phyloP scores from a whole-genome alignment of 805 yeast species.

The Torulaspora indica region DNA sequence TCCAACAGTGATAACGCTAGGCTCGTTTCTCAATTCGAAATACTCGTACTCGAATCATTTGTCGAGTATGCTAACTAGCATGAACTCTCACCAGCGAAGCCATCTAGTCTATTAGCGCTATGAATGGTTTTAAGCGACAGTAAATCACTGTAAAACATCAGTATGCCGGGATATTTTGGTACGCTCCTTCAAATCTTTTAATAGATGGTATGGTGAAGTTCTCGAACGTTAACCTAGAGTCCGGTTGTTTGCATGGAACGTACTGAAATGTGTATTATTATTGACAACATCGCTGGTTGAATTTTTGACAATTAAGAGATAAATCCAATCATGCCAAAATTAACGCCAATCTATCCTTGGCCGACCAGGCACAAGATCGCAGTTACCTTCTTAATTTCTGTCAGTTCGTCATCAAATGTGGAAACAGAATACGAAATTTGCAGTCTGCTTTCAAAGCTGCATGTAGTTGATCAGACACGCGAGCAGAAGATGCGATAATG shows the following conservation, averaged over 20 bases:
- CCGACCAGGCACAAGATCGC: slow-evolving; percentile 57
- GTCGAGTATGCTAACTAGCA: slow-evolving; percentile 55
- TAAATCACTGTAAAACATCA: slow-evolving; percentile 45
- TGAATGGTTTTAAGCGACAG: too few relatives aligned
- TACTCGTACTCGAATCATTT: slow-evolving; percentile 18
- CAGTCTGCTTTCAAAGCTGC: slow-evolving; percentile 14
- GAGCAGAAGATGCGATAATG: too few relatives aligned
- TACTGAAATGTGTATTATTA: slow-evolving; percentile 60
- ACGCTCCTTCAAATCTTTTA: slow-evolving; percentile 28
- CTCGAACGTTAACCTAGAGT: slow-evolving; percentile 53
- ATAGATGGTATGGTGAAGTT: slow-evolving; percentile 53
- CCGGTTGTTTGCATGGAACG: slow-evolving; percentile 68
- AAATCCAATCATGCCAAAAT: slow-evolving; percentile 65
- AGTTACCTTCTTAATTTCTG: slow-evolving; percentile 40
- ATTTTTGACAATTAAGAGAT: slow-evolving; percentile 48
- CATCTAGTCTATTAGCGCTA: slow-evolving; percentile 24
- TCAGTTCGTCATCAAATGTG: slow-evolving; percentile 12
- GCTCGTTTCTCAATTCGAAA: too few relatives aligned
- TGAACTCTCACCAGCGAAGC: slow-evolving; percentile 64
- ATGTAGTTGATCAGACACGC: too few relatives aligned
- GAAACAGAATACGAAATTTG: slow-evolving; percentile 13
- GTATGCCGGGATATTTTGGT: slow-evolving; percentile 52
- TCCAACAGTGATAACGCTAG: too few relatives aligned
- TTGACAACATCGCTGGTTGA: slow-evolving; percentile 45
- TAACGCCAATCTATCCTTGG: slow-evolving; percentile 63